Evolutionary conservation across 2,329 filamentous ascomycete genomes (phyloP).

Genomic region (Trichoderma lentiforme): DNA sequence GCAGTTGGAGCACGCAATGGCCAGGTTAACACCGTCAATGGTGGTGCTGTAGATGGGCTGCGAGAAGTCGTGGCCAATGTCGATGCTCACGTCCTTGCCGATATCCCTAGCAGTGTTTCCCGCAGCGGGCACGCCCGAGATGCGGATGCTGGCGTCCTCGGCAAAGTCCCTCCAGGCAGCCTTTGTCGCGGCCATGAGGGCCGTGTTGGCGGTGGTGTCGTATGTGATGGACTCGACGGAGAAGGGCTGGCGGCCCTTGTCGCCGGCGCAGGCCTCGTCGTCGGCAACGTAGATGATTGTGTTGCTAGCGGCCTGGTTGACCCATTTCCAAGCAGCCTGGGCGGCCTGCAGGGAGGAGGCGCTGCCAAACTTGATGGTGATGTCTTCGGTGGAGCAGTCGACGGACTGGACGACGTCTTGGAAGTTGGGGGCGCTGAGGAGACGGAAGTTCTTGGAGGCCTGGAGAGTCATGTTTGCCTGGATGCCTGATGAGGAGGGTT

Average conservation of each 20-base stretch:
- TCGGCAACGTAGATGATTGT: constrained; percentile 14
- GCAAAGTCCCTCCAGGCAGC: constrained; percentile 5
- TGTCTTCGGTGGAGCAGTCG: constrained; percentile 2
- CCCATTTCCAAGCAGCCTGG: constrained; percentile 12
- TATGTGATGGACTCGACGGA: constrained; percentile 11
- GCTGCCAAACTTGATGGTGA: constrained; percentile 14
- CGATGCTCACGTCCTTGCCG: not conserved
- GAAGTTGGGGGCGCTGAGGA: constrained; percentile 11
- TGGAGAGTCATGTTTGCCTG: constrained; percentile 8
- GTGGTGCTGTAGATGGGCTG: constrained; percentile 3
- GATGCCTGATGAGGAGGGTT: not conserved
- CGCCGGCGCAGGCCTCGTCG: constrained; percentile 4
- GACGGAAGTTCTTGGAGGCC: not conserved
- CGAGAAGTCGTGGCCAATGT: constrained; percentile 1
- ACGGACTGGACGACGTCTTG: constrained; percentile 7
- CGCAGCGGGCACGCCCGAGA: not conserved
- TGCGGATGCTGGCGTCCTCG: constrained; percentile 7
- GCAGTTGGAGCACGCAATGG: constrained; percentile 6
- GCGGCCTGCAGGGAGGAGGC: not conserved
- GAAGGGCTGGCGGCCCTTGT: constrained; percentile 14
- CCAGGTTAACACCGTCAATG: not conserved
- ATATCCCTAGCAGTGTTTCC: not conserved
- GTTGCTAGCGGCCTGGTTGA: constrained; percentile 8
- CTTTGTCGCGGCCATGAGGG: not conserved
- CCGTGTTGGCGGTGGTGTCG: not conserved